phyloP scores from a whole-genome alignment of 2,329 filamentous ascomycete species.

The Leptographium procerum region DNA sequence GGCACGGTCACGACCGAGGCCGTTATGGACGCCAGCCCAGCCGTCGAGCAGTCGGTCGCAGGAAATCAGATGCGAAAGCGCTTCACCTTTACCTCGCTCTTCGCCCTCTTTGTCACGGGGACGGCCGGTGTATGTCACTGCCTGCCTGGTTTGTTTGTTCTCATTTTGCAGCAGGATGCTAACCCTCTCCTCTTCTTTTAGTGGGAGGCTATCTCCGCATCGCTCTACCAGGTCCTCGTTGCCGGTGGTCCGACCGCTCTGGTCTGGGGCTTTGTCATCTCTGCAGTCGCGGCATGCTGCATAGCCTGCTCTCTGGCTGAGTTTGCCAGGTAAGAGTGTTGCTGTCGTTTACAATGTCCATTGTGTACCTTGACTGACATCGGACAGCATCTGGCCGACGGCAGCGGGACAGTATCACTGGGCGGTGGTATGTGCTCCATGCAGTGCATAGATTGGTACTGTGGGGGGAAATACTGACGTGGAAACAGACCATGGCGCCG shows the following conservation, averaged over 20 bases:
- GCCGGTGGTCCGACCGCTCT: constrained; percentile 2
- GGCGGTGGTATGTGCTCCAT: background rate
- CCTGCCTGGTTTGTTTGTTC: background rate
- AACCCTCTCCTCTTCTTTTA: background rate
- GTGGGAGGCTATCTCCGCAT: constrained; percentile 2
- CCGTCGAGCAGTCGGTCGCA: background rate
- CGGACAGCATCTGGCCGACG: background rate
- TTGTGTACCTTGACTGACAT: no score
- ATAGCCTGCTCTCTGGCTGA: constrained; percentile 2
- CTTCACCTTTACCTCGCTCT: constrained; percentile 1
- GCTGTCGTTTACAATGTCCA: no score
- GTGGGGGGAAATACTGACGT: no score
- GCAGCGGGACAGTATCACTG: background rate
- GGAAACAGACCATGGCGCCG: no score
- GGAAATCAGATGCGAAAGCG: background rate
- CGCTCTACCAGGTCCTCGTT: constrained; percentile 3
- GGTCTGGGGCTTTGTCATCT: constrained; percentile 3
- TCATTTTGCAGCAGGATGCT: background rate
- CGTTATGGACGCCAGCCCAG: no score
- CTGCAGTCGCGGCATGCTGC: background rate
- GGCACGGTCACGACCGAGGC: no score
- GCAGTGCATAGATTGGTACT: background rate
- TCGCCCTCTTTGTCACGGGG: constrained; percentile 1
- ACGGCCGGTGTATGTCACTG: background rate
- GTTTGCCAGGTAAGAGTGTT: background rate